A percentile compares a stretch with the other conserved stretches of the same genome.
Conservation (phyloP, 371 early-diverging fungal species). For the Rhizopus arrhizus region DNA sequence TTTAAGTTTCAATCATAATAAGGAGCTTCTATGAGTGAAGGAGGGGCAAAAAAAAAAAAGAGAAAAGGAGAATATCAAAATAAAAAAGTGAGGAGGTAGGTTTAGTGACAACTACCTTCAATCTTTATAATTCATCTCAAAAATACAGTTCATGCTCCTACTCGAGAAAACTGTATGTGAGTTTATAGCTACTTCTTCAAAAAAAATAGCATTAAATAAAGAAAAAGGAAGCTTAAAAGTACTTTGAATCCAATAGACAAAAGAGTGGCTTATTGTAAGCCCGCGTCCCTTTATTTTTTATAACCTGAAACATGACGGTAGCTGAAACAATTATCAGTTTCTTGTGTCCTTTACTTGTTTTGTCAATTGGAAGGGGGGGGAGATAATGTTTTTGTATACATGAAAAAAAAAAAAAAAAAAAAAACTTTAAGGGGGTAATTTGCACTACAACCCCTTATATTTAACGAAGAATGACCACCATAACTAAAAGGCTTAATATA, state of each 20-base stretch:
- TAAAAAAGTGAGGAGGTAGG: not conserved
- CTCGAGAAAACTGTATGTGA: too few species aligned
- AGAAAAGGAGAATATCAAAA: not conserved
- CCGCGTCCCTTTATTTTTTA: not conserved
- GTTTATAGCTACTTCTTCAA: too few species aligned
- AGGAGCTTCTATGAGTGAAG: too few species aligned
- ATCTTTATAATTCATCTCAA: too few species aligned
- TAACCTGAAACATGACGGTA: conserved; percentile 5
- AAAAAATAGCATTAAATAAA: too few species aligned
- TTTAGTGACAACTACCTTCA: too few species aligned
- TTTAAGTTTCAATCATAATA: too few species aligned
- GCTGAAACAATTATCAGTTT: not conserved
- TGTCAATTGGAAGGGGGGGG: conserved; percentile 2
- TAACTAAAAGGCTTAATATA: not conserved
- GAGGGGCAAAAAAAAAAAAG: not conserved
- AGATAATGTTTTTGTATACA: not conserved
- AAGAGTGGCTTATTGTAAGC: not conserved
- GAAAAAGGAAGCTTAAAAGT: not conserved
- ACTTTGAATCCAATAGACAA: not conserved
- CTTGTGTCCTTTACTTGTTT: not conserved
- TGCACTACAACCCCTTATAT: conserved; percentile 8
- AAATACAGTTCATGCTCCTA: too few species aligned
- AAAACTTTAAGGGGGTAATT: conserved; percentile 19
- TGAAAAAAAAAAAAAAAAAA: not conserved
- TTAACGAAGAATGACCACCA: conserved; percentile 24